These are phyloP conservation scores for Claviceps sp. DNA, from an alignment of 2,329 filamentous ascomycete genomes.

Conservation along the genomic window DNA sequence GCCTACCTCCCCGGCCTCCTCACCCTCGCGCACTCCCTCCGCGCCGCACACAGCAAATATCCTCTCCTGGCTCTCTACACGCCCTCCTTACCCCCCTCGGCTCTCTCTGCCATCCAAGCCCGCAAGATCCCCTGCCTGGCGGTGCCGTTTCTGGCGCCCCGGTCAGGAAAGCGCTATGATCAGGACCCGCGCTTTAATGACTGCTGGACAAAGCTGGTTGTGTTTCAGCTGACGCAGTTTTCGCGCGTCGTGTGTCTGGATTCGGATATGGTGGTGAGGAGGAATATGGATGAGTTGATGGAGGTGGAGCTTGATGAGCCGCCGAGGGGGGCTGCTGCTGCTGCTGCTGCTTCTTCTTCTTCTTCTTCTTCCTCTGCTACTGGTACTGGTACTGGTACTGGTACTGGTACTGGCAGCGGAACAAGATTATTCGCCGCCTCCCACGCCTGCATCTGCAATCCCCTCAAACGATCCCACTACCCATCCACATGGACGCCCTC, in stretches of 20 bases:
- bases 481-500: constrained; percentile 51
- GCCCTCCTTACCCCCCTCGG: constrained; percentile 55
- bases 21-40: constrained; percentile 67
- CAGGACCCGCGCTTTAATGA: constrained; percentile 78
- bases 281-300: constrained; percentile 91
- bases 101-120: constrained; percentile 53
- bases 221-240: constrained; percentile 66
- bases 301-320: constrained; percentile 55
- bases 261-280: constrained; percentile 71
- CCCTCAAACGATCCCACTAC: constrained; percentile 65
- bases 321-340: not conserved
- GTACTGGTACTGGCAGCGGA: not conserved
- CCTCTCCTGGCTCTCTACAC: constrained; percentile 77
- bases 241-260: constrained; percentile 72
- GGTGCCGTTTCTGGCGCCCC: constrained; percentile 61
- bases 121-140: constrained; percentile 57
- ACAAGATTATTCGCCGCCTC: constrained; percentile 56
- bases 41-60: constrained; percentile 50
- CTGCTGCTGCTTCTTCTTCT: no score
- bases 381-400: no score
- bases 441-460: constrained; percentile 81
- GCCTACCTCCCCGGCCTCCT: constrained; percentile 71
- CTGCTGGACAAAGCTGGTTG: constrained; percentile 77
- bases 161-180: constrained; percentile 50
- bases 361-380: no score